These are phyloP conservation scores for Cinnamomum chago DNA, from an alignment of 164 flowering plant species.

Conservation along the genomic window DNA sequence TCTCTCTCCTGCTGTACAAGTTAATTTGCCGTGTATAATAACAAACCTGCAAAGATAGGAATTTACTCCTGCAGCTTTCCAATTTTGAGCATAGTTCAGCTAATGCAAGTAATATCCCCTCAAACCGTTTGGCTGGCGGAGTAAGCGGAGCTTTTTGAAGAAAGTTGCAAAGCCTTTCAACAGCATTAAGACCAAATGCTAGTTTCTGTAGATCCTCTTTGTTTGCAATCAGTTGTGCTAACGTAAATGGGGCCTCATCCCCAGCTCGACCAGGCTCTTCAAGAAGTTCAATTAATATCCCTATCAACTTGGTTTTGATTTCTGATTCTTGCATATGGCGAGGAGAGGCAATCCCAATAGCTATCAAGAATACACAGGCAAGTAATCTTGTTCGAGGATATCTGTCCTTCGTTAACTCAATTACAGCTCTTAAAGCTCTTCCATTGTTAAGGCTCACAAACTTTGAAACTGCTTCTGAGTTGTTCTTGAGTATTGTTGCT, in stretches of 20 bases:
- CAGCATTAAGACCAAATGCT: conserved; percentile 65
- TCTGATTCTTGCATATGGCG: conserved; percentile 49
- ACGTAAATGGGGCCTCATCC: conserved; percentile 82
- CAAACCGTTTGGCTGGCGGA: conserved; percentile 39
- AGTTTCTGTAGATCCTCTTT: conserved; percentile 72
- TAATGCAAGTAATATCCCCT: conserved; percentile 69
- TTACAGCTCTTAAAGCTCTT: conserved; percentile 45
- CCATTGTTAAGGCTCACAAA: conserved; percentile 54
- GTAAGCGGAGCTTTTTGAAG: conserved; percentile 30
- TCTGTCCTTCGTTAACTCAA: conserved; percentile 63
- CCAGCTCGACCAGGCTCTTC: conserved; percentile 86
- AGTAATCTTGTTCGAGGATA: conserved; percentile 71
- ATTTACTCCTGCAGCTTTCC: conserved; percentile 71
- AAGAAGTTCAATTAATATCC: conserved; percentile 72
- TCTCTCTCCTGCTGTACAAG: conserved; percentile 4
- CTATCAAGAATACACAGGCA: conserved; percentile 71
- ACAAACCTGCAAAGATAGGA: conserved; percentile 66
- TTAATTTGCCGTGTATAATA: not conserved
- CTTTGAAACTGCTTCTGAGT: conserved; percentile 48
- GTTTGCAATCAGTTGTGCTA: conserved; percentile 52
- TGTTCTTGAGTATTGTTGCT: conserved; percentile 56
- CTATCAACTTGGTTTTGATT: conserved; percentile 50
- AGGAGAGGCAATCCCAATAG: conserved; percentile 50
- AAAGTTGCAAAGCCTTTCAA: conserved; percentile 55
- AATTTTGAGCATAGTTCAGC: conserved; percentile 77